These are phyloP conservation scores for Xylaria nigripes DNA, from an alignment of 495 filamentous ascomycete species.

Conservation along the genomic window DNA sequence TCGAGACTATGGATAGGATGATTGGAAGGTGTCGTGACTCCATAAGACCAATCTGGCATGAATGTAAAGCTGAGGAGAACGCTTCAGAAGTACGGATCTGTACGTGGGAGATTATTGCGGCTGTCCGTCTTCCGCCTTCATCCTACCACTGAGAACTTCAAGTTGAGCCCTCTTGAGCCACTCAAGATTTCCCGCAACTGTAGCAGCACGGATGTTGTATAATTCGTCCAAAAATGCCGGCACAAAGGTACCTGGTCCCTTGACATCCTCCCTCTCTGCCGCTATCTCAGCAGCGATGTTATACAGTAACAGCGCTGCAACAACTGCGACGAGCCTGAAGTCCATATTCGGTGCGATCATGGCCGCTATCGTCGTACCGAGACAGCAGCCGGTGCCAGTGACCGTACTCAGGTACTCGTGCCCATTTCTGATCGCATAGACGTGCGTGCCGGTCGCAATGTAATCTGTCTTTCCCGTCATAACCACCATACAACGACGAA, in stretches of 20 bases:
- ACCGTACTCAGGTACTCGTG: conserved; percentile 69
- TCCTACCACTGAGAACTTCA: not conserved
- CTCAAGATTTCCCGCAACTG: conserved; percentile 36
- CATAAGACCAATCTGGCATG: too few relatives aligned
- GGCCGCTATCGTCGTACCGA: conserved; percentile 74
- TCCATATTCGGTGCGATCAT: conserved; percentile 52
- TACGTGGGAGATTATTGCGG: not conserved
- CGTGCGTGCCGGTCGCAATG: conserved; percentile 62
- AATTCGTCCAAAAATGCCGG: conserved; percentile 74
- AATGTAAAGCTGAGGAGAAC: too few relatives aligned
- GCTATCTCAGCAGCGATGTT: conserved; percentile 82
- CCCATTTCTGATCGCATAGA: conserved; percentile 65
- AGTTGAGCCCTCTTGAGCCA: conserved; percentile 55
- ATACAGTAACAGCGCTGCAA: conserved; percentile 66
- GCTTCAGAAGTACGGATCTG: too few relatives aligned
- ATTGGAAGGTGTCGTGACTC: too few relatives aligned
- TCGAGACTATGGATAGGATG: too few relatives aligned
- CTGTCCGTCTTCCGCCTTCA: not conserved
- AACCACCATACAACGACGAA: conserved; percentile 68
- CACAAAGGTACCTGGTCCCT: conserved; percentile 82
- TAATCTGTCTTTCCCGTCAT: conserved; percentile 78
- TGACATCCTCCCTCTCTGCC: conserved; percentile 48
- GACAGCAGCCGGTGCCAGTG: conserved; percentile 80
- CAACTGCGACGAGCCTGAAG: conserved; percentile 59
- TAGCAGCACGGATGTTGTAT: conserved; percentile 43